Conservation (phyloP, 805 yeast species). For the Debaryomyces tyrocola region DNA sequence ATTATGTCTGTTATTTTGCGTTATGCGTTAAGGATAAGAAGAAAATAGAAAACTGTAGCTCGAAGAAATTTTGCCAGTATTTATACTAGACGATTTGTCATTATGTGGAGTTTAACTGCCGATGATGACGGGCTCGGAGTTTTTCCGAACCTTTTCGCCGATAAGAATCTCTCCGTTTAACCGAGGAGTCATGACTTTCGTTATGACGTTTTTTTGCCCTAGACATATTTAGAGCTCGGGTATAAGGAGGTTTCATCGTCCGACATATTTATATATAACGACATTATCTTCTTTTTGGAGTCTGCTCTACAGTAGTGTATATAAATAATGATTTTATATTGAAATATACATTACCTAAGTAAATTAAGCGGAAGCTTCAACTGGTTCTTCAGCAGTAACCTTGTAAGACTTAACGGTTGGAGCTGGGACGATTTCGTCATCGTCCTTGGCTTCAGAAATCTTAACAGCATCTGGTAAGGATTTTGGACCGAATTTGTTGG, state of each 20-base stretch:
- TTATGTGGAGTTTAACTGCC: neutral
- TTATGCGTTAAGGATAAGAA: neutral
- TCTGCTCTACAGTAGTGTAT: no score
- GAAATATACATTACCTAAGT: slow-evolving; percentile 1
- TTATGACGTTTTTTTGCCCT: no score
- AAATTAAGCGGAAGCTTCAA: slow-evolving; percentile 31
- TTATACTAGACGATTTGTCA: neutral
- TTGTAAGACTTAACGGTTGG: slow-evolving; percentile 82
- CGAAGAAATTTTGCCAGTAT: neutral
- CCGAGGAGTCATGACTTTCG: neutral
- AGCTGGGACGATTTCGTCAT: slow-evolving; percentile 68
- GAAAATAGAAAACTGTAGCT: neutral
- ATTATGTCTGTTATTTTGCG: neutral
- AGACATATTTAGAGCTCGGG: no score
- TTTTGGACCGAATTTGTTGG: slow-evolving; percentile 80
- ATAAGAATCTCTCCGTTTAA: neutral
- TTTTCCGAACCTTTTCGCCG: neutral
- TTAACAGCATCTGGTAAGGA: slow-evolving; percentile 94
- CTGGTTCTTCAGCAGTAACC: slow-evolving; percentile 39
- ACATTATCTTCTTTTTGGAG: no score
- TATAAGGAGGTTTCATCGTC: no score
- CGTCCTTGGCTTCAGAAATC: slow-evolving; percentile 94
- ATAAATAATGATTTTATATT: neutral
- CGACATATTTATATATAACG: no score
- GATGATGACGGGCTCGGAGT: neutral